These are phyloP conservation scores for Nephelium lappaceum DNA, from an alignment of 345 rosid species.

Conservation along the genomic window DNA sequence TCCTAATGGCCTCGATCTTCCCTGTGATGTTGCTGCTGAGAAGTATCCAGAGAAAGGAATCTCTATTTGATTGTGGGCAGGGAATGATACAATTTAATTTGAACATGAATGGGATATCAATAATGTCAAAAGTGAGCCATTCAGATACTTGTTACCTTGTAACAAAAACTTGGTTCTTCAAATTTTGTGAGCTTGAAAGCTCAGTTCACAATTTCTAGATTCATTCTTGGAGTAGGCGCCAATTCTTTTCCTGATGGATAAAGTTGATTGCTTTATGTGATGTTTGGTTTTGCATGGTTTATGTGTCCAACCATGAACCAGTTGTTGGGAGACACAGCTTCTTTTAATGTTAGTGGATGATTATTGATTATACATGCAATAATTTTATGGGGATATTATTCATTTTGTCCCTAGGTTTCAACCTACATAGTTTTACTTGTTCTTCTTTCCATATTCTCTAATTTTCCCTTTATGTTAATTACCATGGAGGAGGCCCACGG, in stretches of 20 bases:
- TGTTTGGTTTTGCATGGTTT: not conserved
- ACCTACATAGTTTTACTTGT: not conserved
- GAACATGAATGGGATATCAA: slow-evolving; percentile 3
- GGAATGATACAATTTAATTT: not conserved
- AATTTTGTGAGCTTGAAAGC: slow-evolving; percentile 6
- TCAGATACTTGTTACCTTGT: not conserved
- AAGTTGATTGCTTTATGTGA: not conserved
- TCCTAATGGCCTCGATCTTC: slow-evolving; percentile 58
- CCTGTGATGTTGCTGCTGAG: slow-evolving; percentile 51
- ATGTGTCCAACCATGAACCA: not conserved
- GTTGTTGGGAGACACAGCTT: not conserved
- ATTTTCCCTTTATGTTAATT: too few species aligned
- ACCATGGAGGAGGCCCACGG: too few species aligned
- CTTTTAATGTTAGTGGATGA: not conserved
- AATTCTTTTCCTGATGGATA: slow-evolving; percentile 3
- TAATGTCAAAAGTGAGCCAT: not conserved
- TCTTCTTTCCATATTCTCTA: not conserved
- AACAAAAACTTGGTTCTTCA: not conserved
- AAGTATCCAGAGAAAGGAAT: slow-evolving; percentile 13
- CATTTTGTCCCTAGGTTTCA: too few species aligned
- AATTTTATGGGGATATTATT: not conserved
- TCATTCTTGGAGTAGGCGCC: not conserved
- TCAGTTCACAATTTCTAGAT: not conserved
- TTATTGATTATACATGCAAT: not conserved
- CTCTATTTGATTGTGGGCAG: slow-evolving; percentile 8